A percentile compares a stretch with the other conserved stretches of the same genome.
These are phyloP conservation scores for Sporothrix phasma DNA, from an alignment of 2,329 filamentous ascomycete species.

Conservation along the genomic window DNA sequence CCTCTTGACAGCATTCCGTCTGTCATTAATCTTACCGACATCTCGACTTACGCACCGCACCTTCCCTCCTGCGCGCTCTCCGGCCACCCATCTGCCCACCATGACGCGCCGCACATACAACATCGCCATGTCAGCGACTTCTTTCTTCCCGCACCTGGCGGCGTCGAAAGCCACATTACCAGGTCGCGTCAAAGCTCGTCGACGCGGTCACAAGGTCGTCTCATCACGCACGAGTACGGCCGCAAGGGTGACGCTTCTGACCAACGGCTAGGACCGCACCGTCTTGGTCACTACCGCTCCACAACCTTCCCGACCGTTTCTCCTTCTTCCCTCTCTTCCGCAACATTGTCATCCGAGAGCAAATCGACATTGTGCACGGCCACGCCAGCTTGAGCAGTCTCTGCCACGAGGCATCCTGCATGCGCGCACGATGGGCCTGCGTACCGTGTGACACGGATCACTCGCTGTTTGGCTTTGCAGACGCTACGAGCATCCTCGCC, in stretches of 20 bases:
- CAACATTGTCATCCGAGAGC: slow-evolving; percentile 88
- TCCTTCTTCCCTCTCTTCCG: slow-evolving; percentile 97
- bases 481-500: slow-evolving; percentile 88
- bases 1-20: not conserved
- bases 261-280: slow-evolving; percentile 88
- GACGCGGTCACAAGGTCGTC: slow-evolving; percentile 95
- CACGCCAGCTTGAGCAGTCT: slow-evolving; percentile 88
- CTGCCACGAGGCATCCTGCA: slow-evolving; percentile 91
- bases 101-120: slow-evolving; percentile 52
- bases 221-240: slow-evolving; percentile 92
- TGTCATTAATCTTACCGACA: not conserved
- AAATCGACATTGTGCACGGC: slow-evolving; percentile 96
- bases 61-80: not conserved
- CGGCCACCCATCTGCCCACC: slow-evolving; percentile 19
- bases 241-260: slow-evolving; percentile 82
- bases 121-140: slow-evolving; percentile 93
- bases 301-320: slow-evolving; percentile 95
- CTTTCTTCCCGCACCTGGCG: slow-evolving; percentile 96
- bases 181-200: slow-evolving; percentile 89
- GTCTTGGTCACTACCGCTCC: slow-evolving; percentile 88
- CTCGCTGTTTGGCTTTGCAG: slow-evolving; percentile 93
- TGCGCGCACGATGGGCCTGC: slow-evolving; percentile 87
- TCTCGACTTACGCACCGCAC: not conserved
- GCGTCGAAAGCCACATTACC: slow-evolving; percentile 98
- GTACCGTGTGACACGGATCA: slow-evolving; percentile 97